Conservation (phyloP, 208 protist species). For the Spongospora subterranea region DNA sequence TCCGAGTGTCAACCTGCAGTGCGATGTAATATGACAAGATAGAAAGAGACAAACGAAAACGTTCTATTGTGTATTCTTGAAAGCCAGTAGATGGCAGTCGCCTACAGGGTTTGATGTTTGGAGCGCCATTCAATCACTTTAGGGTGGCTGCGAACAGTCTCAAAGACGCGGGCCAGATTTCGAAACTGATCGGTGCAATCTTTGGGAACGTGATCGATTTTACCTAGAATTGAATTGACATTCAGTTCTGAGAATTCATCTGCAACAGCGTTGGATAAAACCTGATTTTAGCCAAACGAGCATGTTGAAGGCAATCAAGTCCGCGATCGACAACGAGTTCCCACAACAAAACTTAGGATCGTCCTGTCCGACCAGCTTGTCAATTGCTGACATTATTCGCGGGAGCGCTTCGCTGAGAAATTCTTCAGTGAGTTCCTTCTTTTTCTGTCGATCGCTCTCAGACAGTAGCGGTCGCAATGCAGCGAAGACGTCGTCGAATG, state of each 20-base stretch:
- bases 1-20: too few relatives aligned
- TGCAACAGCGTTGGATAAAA: background rate
- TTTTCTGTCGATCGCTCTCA: background rate
- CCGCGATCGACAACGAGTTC: background rate
- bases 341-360: background rate
- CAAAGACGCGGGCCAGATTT: background rate
- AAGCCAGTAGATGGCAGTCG: too few relatives aligned
- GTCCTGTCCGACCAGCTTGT: background rate
- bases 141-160: background rate
- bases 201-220: background rate
- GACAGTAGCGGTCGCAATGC: background rate
- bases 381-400: background rate
- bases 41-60: too few relatives aligned
- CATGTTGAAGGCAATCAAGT: background rate
- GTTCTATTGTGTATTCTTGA: too few relatives aligned
- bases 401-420: background rate
- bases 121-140: background rate
- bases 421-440: background rate
- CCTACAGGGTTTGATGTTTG: too few relatives aligned
- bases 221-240: background rate
- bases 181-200: background rate
- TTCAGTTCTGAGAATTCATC: background rate
- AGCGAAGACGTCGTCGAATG: background rate
- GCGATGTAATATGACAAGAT: too few relatives aligned
- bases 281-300: background rate